Conservation (phyloP, 495 filamentous ascomycete genomes). For the Lasiosphaeria miniovina region DNA sequence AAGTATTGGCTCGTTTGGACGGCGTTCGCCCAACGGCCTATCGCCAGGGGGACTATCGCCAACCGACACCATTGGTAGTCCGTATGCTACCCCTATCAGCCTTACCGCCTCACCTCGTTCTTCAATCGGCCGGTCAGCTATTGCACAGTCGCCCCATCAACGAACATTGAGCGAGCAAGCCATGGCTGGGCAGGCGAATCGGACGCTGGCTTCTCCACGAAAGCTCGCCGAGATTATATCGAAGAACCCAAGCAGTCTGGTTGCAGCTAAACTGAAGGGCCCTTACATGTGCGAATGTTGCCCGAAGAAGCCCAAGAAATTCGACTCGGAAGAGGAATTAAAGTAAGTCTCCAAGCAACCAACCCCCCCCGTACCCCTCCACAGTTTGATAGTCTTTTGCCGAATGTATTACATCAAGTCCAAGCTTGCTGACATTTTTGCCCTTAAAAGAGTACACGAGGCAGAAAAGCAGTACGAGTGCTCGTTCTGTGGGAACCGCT, state of each 20-base stretch:
- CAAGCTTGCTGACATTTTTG: slow-evolving; percentile 10
- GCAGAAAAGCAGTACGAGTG: slow-evolving; percentile 96
- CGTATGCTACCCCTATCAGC: slow-evolving; percentile 57
- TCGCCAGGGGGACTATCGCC: slow-evolving; percentile 61
- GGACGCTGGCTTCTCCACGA: slow-evolving; percentile 44
- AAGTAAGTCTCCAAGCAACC: slow-evolving; percentile 57
- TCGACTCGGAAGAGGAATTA: slow-evolving; percentile 80
- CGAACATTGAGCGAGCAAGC: slow-evolving; percentile 42
- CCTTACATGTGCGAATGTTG: slow-evolving; percentile 93
- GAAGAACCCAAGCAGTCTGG: slow-evolving; percentile 34
- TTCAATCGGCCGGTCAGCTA: slow-evolving; percentile 39
- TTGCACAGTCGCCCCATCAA: slow-evolving; percentile 40
- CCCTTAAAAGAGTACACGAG: slow-evolving; percentile 59
- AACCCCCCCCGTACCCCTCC: not conserved
- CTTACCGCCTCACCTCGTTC: slow-evolving; percentile 60
- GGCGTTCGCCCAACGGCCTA: slow-evolving; percentile 67
- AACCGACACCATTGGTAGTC: slow-evolving; percentile 51
- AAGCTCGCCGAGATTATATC: slow-evolving; percentile 43
- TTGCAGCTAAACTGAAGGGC: slow-evolving; percentile 42
- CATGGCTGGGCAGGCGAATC: slow-evolving; percentile 20
- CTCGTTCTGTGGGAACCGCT: slow-evolving; percentile 86
- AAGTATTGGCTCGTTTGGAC: slow-evolving; percentile 67
- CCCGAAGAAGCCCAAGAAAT: slow-evolving; percentile 98
- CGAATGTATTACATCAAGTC: not conserved
- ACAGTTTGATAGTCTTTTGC: not conserved